Percentiles rank a stretch among this genome's conserved stretches.
Conservation (phyloP, 2,329 filamentous ascomycete genomes). For the Camptophora hylomeconis region DNA sequence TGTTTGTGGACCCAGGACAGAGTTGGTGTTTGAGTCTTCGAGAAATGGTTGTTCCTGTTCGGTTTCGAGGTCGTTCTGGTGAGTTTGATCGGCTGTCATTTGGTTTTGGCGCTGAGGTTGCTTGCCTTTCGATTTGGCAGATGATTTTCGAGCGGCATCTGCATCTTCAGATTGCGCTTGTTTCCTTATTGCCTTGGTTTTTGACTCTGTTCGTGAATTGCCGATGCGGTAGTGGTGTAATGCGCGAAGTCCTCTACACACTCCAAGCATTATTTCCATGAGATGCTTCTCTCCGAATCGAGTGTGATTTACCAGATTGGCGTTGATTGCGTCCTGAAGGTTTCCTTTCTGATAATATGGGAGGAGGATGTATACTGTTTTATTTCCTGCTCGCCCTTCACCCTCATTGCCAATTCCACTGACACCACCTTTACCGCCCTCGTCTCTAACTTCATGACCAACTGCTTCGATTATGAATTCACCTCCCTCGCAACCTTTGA, state of each 20-base stretch:
- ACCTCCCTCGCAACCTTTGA: constrained; percentile 58
- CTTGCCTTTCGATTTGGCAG: no score
- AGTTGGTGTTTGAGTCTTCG: constrained; percentile 40
- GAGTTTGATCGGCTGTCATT: constrained; percentile 24
- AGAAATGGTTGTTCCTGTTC: constrained; percentile 74
- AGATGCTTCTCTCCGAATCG: constrained; percentile 76
- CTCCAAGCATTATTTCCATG: constrained; percentile 82
- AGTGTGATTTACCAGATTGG: constrained; percentile 90
- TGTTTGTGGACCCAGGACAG: constrained; percentile 54
- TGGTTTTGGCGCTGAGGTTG: constrained; percentile 27
- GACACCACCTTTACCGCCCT: constrained; percentile 45
- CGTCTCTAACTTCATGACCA: constrained; percentile 69
- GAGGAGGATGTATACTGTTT: constrained; percentile 92
- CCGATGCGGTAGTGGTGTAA: constrained; percentile 82
- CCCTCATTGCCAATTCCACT: constrained; percentile 36
- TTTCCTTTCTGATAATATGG: constrained; percentile 94
- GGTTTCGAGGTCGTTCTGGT: constrained; percentile 54
- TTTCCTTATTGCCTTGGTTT: constrained; percentile 41
- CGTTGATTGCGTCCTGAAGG: constrained; percentile 95
- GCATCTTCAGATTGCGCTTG: constrained; percentile 44
- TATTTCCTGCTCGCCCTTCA: constrained; percentile 51
- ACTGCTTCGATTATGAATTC: constrained; percentile 61
- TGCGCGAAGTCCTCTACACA: constrained; percentile 71
- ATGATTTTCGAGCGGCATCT: constrained; percentile 24
- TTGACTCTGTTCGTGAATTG: constrained; percentile 23